These are phyloP conservation scores for Diaporthe batatas DNA, from an alignment of 2,329 filamentous ascomycete genomes.

Conservation along the genomic window DNA sequence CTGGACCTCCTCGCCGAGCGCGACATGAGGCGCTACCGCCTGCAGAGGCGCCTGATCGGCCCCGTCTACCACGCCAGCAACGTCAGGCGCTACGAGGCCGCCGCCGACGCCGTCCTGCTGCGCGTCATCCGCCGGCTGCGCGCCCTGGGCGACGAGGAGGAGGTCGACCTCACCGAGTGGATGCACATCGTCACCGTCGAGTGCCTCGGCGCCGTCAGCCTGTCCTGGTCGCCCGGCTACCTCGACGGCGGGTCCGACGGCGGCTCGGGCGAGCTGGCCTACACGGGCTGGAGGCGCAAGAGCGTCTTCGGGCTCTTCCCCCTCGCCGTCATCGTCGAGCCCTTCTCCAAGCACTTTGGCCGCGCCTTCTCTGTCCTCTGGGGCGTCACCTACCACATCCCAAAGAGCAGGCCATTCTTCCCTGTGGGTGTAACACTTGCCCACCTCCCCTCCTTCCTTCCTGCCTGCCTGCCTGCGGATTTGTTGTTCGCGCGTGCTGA, in stretches of 20 bases:
- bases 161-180: constrained; percentile 66
- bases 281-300: constrained; percentile 65
- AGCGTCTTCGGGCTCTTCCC: constrained; percentile 67
- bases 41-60: constrained; percentile 64
- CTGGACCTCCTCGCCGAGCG: constrained; percentile 66
- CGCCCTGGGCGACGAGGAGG: constrained; percentile 53
- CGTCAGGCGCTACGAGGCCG: constrained; percentile 56
- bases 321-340: constrained; percentile 54
- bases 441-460: too few relatives aligned
- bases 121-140: constrained; percentile 53
- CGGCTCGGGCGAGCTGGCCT: constrained; percentile 62
- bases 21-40: constrained; percentile 60
- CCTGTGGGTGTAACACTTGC: constrained; percentile 55
- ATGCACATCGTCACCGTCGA: constrained; percentile 69
- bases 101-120: constrained; percentile 57
- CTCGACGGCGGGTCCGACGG: constrained; percentile 59
- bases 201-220: constrained; percentile 62
- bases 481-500: background rate
- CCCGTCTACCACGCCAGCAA: constrained; percentile 61
- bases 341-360: constrained; percentile 53
- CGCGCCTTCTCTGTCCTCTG: constrained; percentile 58
- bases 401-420: constrained; percentile 60
- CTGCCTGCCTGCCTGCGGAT: too few relatives aligned
- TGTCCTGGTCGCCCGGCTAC: constrained; percentile 66
- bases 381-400: constrained; percentile 60